Conservation (phyloP, 2,329 filamentous ascomycete species). For the Sclerotinia minor region DNA sequence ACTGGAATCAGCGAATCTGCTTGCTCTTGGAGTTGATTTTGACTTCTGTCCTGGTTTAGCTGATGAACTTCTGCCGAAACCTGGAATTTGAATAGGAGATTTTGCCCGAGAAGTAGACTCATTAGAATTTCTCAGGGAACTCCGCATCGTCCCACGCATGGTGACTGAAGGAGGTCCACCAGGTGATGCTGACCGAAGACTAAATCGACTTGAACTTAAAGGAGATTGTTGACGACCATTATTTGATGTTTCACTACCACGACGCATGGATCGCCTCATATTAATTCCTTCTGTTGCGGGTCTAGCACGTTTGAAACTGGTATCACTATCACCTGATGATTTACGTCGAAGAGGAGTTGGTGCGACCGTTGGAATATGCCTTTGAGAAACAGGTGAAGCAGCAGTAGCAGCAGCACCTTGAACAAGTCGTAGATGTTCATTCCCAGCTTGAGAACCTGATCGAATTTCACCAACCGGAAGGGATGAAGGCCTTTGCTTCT, state of each 20-base stretch:
- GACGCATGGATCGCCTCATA: conserved; percentile 76
- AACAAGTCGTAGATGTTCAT: conserved; percentile 32
- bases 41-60: conserved; percentile 28
- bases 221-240: conserved; percentile 42
- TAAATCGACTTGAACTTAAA: conserved; percentile 60
- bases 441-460: conserved; percentile 30
- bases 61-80: conserved; percentile 35
- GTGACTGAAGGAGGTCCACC: conserved; percentile 48
- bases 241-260: conserved; percentile 37
- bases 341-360: conserved; percentile 50
- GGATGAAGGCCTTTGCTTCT: conserved; percentile 42
- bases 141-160: conserved; percentile 42
- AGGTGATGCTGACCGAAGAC: conserved; percentile 70
- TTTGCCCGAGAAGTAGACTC: conserved; percentile 29
- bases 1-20: conserved; percentile 43
- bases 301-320: conserved; percentile 74
- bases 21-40: conserved; percentile 29
- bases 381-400: conserved; percentile 24
- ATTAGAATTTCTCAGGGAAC: conserved; percentile 42
- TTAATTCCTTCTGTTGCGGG: conserved; percentile 52
- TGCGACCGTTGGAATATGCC: conserved; percentile 20
- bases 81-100: conserved; percentile 29
- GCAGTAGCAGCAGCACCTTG: conserved; percentile 33
- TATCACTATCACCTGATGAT: conserved; percentile 69
- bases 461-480: conserved; percentile 29